Conservation (phyloP, 2,329 filamentous ascomycete species). For the Cryoendolithus antarcticus region DNA sequence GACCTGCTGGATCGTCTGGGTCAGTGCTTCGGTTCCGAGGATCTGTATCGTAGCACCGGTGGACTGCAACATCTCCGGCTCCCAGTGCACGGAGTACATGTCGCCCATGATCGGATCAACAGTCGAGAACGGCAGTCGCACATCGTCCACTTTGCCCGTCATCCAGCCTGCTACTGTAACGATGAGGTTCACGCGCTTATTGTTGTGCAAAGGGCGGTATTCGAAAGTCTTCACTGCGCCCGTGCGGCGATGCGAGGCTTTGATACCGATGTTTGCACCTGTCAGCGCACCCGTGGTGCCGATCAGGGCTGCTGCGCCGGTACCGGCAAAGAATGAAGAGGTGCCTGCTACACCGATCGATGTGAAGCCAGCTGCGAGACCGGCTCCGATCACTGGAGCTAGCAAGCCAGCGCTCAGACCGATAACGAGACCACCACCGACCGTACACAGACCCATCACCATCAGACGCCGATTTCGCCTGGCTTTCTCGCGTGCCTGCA, state of each 20-base stretch:
- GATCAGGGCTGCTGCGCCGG: constrained; percentile 86
- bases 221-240: constrained; percentile 94
- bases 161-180: constrained; percentile 96
- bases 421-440: constrained; percentile 89
- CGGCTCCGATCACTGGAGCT: constrained; percentile 86
- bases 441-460: constrained; percentile 93
- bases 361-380: constrained; percentile 85
- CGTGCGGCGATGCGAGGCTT: constrained; percentile 75
- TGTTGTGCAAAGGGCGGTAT: constrained; percentile 92
- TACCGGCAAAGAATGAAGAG: constrained; percentile 75
- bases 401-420: constrained; percentile 84
- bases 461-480: constrained; percentile 75
- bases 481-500: constrained; percentile 71
- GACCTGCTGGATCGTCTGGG: constrained; percentile 90
- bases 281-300: constrained; percentile 79
- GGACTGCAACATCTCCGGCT: constrained; percentile 92
- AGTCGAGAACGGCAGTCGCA: constrained; percentile 88
- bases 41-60: constrained; percentile 99
- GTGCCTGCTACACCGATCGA: constrained; percentile 90
- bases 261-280: constrained; percentile 73
- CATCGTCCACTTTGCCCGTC: constrained; percentile 94
- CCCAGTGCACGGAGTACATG: constrained; percentile 92
- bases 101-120: constrained; percentile 97
- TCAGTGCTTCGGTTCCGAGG: constrained; percentile 90
- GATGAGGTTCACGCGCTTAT: constrained; percentile 91